These are phyloP conservation scores for Polymyxa betae DNA, from an alignment of 208 protist genomes.

Conservation along the genomic window DNA sequence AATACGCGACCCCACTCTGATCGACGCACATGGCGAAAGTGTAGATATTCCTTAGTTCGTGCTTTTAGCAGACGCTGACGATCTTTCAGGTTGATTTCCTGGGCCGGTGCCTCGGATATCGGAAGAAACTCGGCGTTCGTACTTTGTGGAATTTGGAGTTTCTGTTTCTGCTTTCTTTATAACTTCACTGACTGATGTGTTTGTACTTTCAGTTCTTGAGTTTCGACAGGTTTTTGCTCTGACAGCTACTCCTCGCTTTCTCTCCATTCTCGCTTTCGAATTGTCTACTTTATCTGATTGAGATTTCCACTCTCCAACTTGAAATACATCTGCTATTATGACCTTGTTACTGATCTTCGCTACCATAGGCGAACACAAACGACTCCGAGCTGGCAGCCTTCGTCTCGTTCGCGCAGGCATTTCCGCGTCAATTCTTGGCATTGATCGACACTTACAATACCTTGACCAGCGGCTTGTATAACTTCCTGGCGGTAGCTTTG, in stretches of 20 bases:
- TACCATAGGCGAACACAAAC: too few species aligned
- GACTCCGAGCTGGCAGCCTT: conserved; percentile 81
- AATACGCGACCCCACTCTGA: background rate
- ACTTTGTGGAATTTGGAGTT: too few species aligned
- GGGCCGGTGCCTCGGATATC: conserved; percentile 55
- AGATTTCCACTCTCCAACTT: too few species aligned
- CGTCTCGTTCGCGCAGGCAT: conserved; percentile 76
- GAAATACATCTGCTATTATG: too few species aligned
- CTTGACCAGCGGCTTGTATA: conserved; percentile 74
- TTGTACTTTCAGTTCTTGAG: background rate
- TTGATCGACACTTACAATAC: conserved; percentile 89
- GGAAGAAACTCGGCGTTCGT: conserved; percentile 62
- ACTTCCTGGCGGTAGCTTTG: conserved; percentile 77
- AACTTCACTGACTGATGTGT: background rate
- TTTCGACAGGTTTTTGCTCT: too few species aligned
- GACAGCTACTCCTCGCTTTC: too few species aligned
- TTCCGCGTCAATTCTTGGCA: conserved; percentile 79
- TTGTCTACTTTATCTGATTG: too few species aligned
- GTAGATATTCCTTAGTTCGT: background rate
- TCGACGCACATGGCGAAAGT: background rate
- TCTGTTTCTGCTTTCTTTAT: background rate
- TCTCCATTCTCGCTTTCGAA: too few species aligned
- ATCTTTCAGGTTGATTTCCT: conserved; percentile 63
- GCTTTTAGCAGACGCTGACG: background rate
- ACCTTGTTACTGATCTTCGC: too few species aligned